Conservation (phyloP, 192 early-diverging fungal species). For the Funneliformis mosseae region DNA sequence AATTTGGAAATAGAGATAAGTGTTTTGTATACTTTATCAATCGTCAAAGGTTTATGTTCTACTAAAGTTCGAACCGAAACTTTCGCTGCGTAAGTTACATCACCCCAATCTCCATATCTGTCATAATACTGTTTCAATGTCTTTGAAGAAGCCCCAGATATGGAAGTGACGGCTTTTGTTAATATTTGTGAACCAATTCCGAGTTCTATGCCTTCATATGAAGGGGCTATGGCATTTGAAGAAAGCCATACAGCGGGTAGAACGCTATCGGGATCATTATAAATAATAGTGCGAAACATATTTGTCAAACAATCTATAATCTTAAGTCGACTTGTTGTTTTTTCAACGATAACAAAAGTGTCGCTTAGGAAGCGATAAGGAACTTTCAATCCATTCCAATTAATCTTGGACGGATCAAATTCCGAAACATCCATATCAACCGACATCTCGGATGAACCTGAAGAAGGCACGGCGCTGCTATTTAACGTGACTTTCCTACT, state of each 20-base stretch:
- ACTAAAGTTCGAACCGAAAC: conserved; percentile 39
- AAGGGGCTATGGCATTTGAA: conserved; percentile 41
- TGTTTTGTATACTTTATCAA: conserved; percentile 31
- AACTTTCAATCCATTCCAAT: not conserved
- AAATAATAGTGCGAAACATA: conserved; percentile 35
- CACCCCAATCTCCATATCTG: conserved; percentile 41
- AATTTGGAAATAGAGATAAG: conserved; percentile 32
- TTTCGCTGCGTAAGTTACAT: conserved; percentile 40
- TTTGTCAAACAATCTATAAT: conserved; percentile 37
- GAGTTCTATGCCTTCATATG: conserved; percentile 40
- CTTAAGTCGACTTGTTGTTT: conserved; percentile 24
- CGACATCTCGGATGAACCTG: not conserved
- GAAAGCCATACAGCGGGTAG: conserved; percentile 41
- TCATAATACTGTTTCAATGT: conserved; percentile 35
- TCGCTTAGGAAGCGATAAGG: conserved; percentile 29
- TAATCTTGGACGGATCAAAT: conserved; percentile 9
- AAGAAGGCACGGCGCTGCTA: no score
- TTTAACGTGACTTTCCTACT: not conserved
- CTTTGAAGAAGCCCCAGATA: conserved; percentile 27
- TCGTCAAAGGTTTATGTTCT: conserved; percentile 34
- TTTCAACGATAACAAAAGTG: conserved; percentile 29
- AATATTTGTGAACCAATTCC: conserved; percentile 40
- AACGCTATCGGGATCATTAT: conserved; percentile 36
- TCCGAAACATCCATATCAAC: conserved; percentile 4
- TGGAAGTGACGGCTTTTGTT: conserved; percentile 34